phyloP scores from a whole-genome alignment of 805 yeast species.

The Candida awuae region DNA sequence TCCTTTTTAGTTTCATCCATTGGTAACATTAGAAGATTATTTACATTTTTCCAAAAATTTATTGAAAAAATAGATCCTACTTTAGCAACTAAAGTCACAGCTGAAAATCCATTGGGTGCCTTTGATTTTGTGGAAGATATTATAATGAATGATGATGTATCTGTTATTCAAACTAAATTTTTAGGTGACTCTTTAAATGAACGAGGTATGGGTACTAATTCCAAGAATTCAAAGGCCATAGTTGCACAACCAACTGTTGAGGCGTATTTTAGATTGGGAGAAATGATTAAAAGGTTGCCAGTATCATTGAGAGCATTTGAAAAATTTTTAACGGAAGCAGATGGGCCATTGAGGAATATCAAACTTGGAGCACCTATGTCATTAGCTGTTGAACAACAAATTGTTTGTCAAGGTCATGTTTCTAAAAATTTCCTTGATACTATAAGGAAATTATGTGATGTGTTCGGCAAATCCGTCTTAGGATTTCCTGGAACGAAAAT shows the following conservation, averaged over 20 bases:
- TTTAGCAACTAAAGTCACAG: conserved; percentile 19
- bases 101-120: conserved; percentile 28
- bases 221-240: conserved; percentile 14
- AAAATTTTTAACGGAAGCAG: conserved; percentile 53
- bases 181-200: conserved; percentile 2
- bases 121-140: conserved; percentile 24
- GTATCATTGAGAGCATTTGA: conserved; percentile 51
- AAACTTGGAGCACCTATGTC: conserved; percentile 34
- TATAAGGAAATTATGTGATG: conserved; percentile 37
- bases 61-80: conserved; percentile 42
- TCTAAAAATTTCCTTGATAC: conserved; percentile 34
- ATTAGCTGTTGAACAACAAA: conserved; percentile 49
- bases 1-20: conserved; percentile 58
- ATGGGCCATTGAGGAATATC: conserved; percentile 30
- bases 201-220: conserved; percentile 4
- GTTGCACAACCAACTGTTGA: conserved; percentile 41
- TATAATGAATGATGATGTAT: conserved; percentile 23
- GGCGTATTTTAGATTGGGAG: conserved; percentile 42
- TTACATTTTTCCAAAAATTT: conserved; percentile 47
- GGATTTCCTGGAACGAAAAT: conserved; percentile 39
- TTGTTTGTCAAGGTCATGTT: conserved; percentile 54
- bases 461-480: conserved; percentile 33
- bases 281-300: conserved; percentile 43
- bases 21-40: conserved; percentile 56
- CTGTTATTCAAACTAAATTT: conserved; percentile 7